A percentile compares a stretch with the other conserved stretches of the same genome.
These are phyloP conservation scores for Fusarium sp. DNA, from an alignment of 2,329 filamentous ascomycete genomes.

Conservation along the genomic window DNA sequence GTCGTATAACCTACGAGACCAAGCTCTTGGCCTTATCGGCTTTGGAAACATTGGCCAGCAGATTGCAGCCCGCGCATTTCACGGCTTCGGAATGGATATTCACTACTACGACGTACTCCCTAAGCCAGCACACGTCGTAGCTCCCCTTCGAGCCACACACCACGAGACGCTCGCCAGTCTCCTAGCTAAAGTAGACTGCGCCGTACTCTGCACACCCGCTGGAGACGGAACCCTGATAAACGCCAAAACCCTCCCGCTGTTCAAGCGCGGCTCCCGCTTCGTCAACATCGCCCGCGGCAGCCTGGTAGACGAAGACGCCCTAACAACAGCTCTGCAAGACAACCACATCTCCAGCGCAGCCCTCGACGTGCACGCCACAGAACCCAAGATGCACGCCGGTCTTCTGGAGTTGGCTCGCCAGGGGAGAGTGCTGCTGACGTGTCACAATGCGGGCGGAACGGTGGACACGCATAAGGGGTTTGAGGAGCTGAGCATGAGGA, in stretches of 20 bases:
- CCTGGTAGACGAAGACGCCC: conserved; percentile 73
- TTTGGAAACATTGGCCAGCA: conserved; percentile 74
- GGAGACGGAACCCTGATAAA: conserved; percentile 61
- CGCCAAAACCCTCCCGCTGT: conserved; percentile 57
- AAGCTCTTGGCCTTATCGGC: conserved; percentile 74
- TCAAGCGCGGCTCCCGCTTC: conserved; percentile 68
- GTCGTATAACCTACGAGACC: conserved; percentile 72
- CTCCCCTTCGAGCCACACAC: conserved; percentile 59
- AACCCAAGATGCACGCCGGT: conserved; percentile 65
- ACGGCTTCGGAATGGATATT: conserved; percentile 75
- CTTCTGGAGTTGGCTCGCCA: conserved; percentile 54
- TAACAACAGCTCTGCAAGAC: conserved; percentile 68
- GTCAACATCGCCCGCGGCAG: conserved; percentile 76
- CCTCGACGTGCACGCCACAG: conserved; percentile 73
- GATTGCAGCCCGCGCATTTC: conserved; percentile 65
- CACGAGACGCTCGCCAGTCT: conserved; percentile 65
- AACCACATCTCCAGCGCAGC: conserved; percentile 65
- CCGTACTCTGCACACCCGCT: conserved; percentile 71
- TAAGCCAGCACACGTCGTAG: conserved; percentile 58
- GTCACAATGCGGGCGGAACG: conserved; percentile 75
- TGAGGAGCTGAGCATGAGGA: conserved; percentile 75
- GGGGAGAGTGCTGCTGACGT: conserved; percentile 69
- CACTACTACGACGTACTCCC: conserved; percentile 71
- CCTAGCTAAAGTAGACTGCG: conserved; percentile 66
- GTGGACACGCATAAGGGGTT: conserved; percentile 75